phyloP scores from a whole-genome alignment of 345 rosid genomes.

The Garcia nutans region DNA sequence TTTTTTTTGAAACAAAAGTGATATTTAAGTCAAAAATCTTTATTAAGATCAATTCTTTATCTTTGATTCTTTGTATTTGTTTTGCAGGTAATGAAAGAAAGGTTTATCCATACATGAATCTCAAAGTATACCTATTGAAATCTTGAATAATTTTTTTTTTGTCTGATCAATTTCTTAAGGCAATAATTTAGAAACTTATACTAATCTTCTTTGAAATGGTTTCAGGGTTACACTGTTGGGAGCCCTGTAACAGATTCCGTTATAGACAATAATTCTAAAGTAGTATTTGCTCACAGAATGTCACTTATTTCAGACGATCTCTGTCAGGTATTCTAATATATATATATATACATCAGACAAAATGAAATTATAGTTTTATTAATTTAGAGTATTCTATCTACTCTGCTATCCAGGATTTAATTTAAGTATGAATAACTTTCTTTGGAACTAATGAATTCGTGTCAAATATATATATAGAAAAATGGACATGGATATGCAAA shows the following conservation, averaged over 20 bases:
- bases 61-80: neutral
- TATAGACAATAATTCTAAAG: constrained; percentile 31
- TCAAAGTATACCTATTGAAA: constrained; percentile 17
- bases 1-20: no score
- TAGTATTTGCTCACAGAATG: constrained; percentile 46
- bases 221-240: constrained; percentile 53
- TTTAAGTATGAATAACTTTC: no score
- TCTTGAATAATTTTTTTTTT: neutral
- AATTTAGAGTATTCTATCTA: no score
- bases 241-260: constrained; percentile 33
- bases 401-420: no score
- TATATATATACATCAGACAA: no score
- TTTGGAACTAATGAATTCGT: no score
- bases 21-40: no score
- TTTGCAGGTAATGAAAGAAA: constrained; percentile 27
- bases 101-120: constrained; percentile 24
- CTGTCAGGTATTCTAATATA: no score
- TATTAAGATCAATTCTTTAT: neutral
- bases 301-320: constrained; percentile 56
- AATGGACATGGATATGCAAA: no score
- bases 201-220: neutral
- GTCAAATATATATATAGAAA: no score
- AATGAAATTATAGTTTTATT: no score
- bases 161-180: neutral
- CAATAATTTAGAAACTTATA: neutral